A percentile compares a stretch with the other conserved stretches of the same genome.
phyloP scores from a whole-genome alignment of 2,329 filamentous ascomycete species.

The Tolypocladium paradoxum region DNA sequence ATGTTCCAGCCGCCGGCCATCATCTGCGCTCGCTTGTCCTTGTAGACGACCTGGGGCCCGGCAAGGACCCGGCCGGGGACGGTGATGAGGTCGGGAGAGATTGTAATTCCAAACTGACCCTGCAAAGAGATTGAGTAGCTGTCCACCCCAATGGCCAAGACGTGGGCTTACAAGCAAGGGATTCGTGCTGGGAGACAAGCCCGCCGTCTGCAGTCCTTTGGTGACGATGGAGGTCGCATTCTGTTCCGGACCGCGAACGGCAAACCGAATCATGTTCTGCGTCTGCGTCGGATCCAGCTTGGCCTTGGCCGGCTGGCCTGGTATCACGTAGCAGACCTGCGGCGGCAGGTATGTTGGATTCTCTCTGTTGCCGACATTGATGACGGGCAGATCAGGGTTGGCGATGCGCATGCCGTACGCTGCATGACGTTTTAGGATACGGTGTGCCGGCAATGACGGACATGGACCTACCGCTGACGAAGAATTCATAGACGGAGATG shows the following conservation, averaged over 20 bases:
- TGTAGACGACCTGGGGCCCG: constrained; percentile 43
- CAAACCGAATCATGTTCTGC: constrained; percentile 47
- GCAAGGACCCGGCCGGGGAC: constrained; percentile 50
- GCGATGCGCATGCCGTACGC: constrained; percentile 23
- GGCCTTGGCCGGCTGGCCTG: constrained; percentile 41
- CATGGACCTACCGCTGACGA: constrained; percentile 25
- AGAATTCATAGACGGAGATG: constrained; percentile 41
- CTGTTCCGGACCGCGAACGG: constrained; percentile 41
- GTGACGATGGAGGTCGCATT: constrained; percentile 46
- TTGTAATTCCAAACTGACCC: constrained; percentile 40
- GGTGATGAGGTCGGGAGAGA: constrained; percentile 42
- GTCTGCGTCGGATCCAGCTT: constrained; percentile 44
- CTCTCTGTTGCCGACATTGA: constrained; percentile 47
- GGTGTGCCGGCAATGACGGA: no score
- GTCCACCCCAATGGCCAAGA: background rate
- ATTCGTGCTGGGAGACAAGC: constrained; percentile 28
- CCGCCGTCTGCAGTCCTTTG: constrained; percentile 36
- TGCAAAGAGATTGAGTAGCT: constrained; percentile 6
- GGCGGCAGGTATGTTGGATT: constrained; percentile 47
- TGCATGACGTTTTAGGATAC: constrained; percentile 11
- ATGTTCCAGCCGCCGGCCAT: constrained; percentile 49
- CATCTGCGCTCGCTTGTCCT: constrained; percentile 11
- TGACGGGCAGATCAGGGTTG: constrained; percentile 31
- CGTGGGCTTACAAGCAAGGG: constrained; percentile 20
- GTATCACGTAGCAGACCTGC: constrained; percentile 44